These are phyloP conservation scores for Paramyrothecium sp. DNA, from an alignment of 2,329 filamentous ascomycete species.

Conservation along the genomic window DNA sequence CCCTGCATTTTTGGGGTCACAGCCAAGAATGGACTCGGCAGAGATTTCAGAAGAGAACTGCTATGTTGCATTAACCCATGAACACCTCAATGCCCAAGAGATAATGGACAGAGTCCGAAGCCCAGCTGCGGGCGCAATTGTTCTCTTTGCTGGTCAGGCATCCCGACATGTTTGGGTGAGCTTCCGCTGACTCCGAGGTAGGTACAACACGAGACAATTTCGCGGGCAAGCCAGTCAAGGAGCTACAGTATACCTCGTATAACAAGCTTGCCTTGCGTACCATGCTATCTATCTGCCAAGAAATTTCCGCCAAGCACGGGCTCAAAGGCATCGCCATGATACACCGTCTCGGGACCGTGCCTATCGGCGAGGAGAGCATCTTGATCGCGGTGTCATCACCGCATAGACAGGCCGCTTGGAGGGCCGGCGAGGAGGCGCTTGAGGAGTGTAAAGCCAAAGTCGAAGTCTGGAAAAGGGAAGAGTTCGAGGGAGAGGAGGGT, in stretches of 20 bases:
- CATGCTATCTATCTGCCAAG: slow-evolving; percentile 62
- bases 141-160: slow-evolving; percentile 68
- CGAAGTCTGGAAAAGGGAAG: slow-evolving; percentile 96
- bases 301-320: slow-evolving; percentile 57
- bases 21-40: too few relatives aligned
- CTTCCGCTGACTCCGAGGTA: slow-evolving; percentile 23
- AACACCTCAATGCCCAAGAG: slow-evolving; percentile 53
- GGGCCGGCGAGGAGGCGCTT: slow-evolving; percentile 82
- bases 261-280: slow-evolving; percentile 66
- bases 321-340: slow-evolving; percentile 75
- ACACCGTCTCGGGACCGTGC: slow-evolving; percentile 82
- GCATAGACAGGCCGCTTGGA: slow-evolving; percentile 84
- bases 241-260: slow-evolving; percentile 76
- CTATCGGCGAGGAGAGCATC: slow-evolving; percentile 91
- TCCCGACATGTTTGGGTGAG: background rate
- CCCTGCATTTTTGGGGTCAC: too few relatives aligned
- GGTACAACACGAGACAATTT: slow-evolving; percentile 80
- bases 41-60: slow-evolving; percentile 50
- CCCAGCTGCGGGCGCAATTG: slow-evolving; percentile 72
- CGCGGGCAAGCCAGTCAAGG: slow-evolving; percentile 65
- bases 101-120: slow-evolving; percentile 68
- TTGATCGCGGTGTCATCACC: slow-evolving; percentile 81
- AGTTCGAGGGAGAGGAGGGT: slow-evolving; percentile 75
- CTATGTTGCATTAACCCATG: slow-evolving; percentile 67
- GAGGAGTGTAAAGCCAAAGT: slow-evolving; percentile 82